A percentile compares a stretch with the other conserved stretches of the same genome.
phyloP scores from a whole-genome alignment of 1,139 yeast genomes.

The Yamadazyma atmosphaerica region DNA sequence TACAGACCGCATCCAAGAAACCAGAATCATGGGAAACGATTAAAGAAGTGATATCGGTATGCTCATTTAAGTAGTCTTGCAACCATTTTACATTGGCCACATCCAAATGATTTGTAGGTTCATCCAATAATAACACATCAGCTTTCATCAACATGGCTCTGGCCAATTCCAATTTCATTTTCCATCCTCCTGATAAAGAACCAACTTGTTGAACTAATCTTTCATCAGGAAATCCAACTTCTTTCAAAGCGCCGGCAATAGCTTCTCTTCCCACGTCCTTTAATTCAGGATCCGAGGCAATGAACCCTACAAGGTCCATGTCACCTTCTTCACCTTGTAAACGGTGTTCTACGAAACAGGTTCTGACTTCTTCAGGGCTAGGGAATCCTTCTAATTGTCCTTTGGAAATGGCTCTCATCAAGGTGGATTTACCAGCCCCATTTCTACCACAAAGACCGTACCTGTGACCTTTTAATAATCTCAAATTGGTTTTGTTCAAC shows the following conservation, averaged over 20 bases:
- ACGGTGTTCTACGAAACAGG: slow-evolving; percentile 97
- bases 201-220: slow-evolving; percentile 90
- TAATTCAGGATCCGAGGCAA: slow-evolving; percentile 88
- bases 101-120: slow-evolving; percentile 98
- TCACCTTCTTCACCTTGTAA: slow-evolving; percentile 95
- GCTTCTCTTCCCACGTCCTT: slow-evolving; percentile 60
- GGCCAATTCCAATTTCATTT: slow-evolving; percentile 96
- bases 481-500: slow-evolving; percentile 83
- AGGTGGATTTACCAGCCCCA: slow-evolving; percentile 98
- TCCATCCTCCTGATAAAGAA: slow-evolving; percentile 98
- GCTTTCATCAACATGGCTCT: slow-evolving; percentile 99
- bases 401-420: slow-evolving; percentile 95
- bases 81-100: slow-evolving; percentile 93
- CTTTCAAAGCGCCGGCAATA: slow-evolving; percentile 70
- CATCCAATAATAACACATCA: slow-evolving; percentile 90
- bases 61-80: slow-evolving; percentile 77
- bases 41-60: slow-evolving; percentile 86
- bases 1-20: slow-evolving; percentile 92
- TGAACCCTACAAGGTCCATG: slow-evolving; percentile 82
- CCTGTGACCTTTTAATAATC: slow-evolving; percentile 91
- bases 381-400: slow-evolving; percentile 99
- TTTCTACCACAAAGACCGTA: slow-evolving; percentile 98
- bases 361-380: slow-evolving; percentile 77
- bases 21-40: slow-evolving; percentile 98
- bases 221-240: slow-evolving; percentile 90